Evolutionary conservation across 805 yeast species (phyloP).

Genomic region (Pichia pseudocactophila): DNA sequence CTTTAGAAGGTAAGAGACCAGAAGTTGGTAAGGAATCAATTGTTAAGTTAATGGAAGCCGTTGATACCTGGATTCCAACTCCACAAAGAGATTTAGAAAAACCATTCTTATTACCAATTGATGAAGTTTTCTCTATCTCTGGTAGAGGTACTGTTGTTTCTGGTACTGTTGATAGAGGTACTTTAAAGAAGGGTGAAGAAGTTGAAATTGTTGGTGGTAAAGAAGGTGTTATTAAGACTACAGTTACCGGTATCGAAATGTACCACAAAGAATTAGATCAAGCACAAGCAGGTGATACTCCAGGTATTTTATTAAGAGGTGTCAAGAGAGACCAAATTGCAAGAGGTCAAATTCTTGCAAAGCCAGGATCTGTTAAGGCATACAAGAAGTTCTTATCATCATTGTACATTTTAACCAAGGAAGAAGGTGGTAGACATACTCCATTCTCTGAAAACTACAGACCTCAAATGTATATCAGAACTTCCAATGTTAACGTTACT

Average conservation of each 20-base stretch:
- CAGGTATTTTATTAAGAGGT: slow-evolving; percentile 96
- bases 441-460: slow-evolving; percentile 96
- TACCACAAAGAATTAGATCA: slow-evolving; percentile 96
- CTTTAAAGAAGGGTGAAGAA: slow-evolving; percentile 96
- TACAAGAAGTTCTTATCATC: slow-evolving; percentile 93
- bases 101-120: slow-evolving; percentile 95
- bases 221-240: slow-evolving; percentile 80
- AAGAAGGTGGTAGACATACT: slow-evolving; percentile 99
- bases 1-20: slow-evolving; percentile 78
- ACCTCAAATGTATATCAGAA: slow-evolving; percentile 95
- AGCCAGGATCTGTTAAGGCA: slow-evolving; percentile 85
- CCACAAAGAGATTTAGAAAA: slow-evolving; percentile 94
- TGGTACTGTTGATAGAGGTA: slow-evolving; percentile 98
- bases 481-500: slow-evolving; percentile 89
- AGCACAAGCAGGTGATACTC: slow-evolving; percentile 99
- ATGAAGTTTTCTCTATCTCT: slow-evolving; percentile 94
- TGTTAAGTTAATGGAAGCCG: slow-evolving; percentile 75
- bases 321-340: slow-evolving; percentile 92
- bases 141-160: slow-evolving; percentile 99
- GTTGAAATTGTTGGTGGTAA: slow-evolving; percentile 92
- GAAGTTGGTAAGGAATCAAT: slow-evolving; percentile 90
- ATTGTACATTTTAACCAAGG: slow-evolving; percentile 83
- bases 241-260: slow-evolving; percentile 98
- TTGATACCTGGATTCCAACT: slow-evolving; percentile 92
- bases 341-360: slow-evolving; percentile 97